phyloP scores from a whole-genome alignment of 2,329 filamentous ascomycete species.

The Orbilia quercus region DNA sequence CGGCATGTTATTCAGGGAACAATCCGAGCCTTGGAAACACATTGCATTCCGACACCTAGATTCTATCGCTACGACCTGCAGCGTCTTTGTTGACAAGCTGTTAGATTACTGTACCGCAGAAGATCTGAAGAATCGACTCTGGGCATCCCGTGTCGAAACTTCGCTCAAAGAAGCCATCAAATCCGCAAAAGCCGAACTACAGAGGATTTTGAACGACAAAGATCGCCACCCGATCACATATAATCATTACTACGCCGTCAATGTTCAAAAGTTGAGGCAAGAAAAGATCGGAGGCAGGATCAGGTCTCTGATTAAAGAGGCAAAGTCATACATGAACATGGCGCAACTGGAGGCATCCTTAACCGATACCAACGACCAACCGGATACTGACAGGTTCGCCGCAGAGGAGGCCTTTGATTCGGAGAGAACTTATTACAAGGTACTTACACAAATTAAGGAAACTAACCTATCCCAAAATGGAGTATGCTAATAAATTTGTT shows the following conservation, averaged over 20 bases:
- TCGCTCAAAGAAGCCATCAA: slow-evolving; percentile 21
- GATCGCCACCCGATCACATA: slow-evolving; percentile 48
- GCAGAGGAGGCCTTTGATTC: slow-evolving; percentile 45
- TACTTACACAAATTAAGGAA: not conserved
- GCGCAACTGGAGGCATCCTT: slow-evolving; percentile 8
- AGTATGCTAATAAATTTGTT: not conserved
- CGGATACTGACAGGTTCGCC: slow-evolving; percentile 32
- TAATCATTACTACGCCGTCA: slow-evolving; percentile 34
- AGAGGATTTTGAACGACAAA: slow-evolving; percentile 41
- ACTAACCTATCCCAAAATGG: not conserved
- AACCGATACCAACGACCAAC: slow-evolving; percentile 4
- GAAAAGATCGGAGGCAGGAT: slow-evolving; percentile 17
- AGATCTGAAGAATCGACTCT: slow-evolving; percentile 57
- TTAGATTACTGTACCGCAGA: slow-evolving; percentile 59
- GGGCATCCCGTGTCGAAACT: slow-evolving; percentile 32
- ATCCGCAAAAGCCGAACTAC: slow-evolving; percentile 31
- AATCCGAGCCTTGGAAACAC: slow-evolving; percentile 61
- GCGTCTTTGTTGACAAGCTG: slow-evolving; percentile 59
- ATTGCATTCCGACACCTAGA: slow-evolving; percentile 58
- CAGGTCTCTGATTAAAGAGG: slow-evolving; percentile 13
- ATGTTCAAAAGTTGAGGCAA: slow-evolving; percentile 30
- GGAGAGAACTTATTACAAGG: slow-evolving; percentile 35
- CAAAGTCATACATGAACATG: slow-evolving; percentile 9
- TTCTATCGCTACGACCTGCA: slow-evolving; percentile 60
- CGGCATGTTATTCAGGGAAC: slow-evolving; percentile 62